phyloP scores from a whole-genome alignment of 2,329 filamentous ascomycete species.

The Fusarium decemcellulare region DNA sequence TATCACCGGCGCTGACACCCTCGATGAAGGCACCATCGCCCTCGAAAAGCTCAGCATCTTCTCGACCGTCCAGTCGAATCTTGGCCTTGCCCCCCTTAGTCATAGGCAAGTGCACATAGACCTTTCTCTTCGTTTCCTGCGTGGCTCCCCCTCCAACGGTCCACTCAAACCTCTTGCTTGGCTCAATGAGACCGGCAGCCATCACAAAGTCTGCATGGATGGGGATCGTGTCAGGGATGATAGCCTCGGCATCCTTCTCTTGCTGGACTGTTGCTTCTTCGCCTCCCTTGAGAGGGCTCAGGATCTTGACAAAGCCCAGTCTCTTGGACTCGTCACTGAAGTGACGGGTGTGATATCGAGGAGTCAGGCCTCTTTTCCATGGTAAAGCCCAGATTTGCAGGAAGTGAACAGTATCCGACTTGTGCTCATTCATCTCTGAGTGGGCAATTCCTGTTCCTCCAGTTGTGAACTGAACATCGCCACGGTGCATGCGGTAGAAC shows the following conservation, averaged over 20 bases:
- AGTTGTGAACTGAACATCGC: slow-evolving; percentile 91
- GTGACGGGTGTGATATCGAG: slow-evolving; percentile 81
- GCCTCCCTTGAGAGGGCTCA: slow-evolving; percentile 81
- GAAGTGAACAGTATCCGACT: slow-evolving; percentile 81
- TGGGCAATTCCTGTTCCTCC: slow-evolving; percentile 88
- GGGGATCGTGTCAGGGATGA: slow-evolving; percentile 78
- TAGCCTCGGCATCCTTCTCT: slow-evolving; percentile 75
- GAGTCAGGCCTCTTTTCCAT: slow-evolving; percentile 79
- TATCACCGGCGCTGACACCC: slow-evolving; percentile 74
- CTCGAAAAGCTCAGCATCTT: slow-evolving; percentile 76
- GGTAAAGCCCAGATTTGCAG: slow-evolving; percentile 91
- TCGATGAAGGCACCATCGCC: slow-evolving; percentile 87
- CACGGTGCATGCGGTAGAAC: slow-evolving; percentile 80
- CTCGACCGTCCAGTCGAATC: slow-evolving; percentile 76
- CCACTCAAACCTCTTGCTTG: slow-evolving; percentile 78
- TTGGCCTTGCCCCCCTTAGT: slow-evolving; percentile 81
- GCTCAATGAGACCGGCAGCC: slow-evolving; percentile 81
- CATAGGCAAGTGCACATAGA: slow-evolving; percentile 88
- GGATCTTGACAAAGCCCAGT: slow-evolving; percentile 79
- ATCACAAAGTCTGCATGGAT: slow-evolving; percentile 89
- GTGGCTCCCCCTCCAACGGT: slow-evolving; percentile 74
- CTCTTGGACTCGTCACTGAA: slow-evolving; percentile 82
- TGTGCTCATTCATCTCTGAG: slow-evolving; percentile 85
- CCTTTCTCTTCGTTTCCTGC: slow-evolving; percentile 72
- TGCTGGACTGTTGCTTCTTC: slow-evolving; percentile 71